Base-by-base conservation (phyloP, 192 early-diverging fungal genomes). In the Coemansia sp. region DNA sequence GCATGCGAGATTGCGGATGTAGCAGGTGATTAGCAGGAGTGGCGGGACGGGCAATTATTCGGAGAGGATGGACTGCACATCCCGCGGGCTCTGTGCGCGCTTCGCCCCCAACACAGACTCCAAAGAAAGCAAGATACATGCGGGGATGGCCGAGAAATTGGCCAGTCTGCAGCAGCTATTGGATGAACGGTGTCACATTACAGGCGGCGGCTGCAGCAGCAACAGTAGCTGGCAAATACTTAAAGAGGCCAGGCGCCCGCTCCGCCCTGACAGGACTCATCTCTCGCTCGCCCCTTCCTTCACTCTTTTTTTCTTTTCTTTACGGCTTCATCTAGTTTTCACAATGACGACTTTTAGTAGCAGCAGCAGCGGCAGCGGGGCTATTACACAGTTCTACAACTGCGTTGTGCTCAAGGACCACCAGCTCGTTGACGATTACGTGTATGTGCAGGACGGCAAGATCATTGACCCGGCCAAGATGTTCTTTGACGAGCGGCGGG, bases 401-500 rank as follows among this genome's bases (percentile, higher is more conserved):
- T 88, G 85, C 62, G 85, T 88, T 43, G 72, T 94, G 52, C 84
- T 94, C 37, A 77, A 86, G n/a, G 83, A 91, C 72, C 90, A 91
- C 69, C 64, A 85, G 66, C 87, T 94, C 61, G 81, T 90, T n/a
- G 82, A 88, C 45, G 82, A 92, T 70, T 84, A 86, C 26, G 75
- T 94, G 38, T 94, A 89, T 80, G 83, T 92, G 43, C 88, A 89
- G 53, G 77, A 85, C 61, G 90, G 92, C 59, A 90, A 89, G 70
- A 92, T 94, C 64, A 88, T 91, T 57, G 84, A 94, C 73, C 88
- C 88, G 0, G 86, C 86, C 60, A 75, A 79, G 47, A 73, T 89
- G 58, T 94, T 94, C 69, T 94, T 87, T 79, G 75, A 83, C 37
- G 83, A 82, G 43, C 82, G 85, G 61, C 84, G 88, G 36, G 81